These are phyloP conservation scores for Metarhizium brunneum DNA, from an alignment of 2,329 filamentous ascomycete genomes.

Conservation along the genomic window DNA sequence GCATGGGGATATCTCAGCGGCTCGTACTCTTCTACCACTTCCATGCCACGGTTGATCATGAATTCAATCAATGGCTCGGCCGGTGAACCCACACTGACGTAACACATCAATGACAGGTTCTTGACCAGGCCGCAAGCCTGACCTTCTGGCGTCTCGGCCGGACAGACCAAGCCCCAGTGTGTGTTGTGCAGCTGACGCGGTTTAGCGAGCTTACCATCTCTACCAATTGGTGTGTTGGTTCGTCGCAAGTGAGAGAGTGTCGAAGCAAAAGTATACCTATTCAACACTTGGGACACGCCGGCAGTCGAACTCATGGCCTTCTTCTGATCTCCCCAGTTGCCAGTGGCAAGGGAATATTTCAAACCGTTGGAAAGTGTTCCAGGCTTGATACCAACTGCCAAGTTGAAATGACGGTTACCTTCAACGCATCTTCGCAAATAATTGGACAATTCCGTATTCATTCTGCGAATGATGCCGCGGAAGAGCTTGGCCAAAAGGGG, in stretches of 20 bases:
- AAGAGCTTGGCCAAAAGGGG: slow-evolving; percentile 94
- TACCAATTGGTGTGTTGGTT: slow-evolving; percentile 94
- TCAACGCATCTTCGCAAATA: slow-evolving; percentile 92
- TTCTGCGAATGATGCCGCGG: slow-evolving; percentile 79
- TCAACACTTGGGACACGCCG: slow-evolving; percentile 95
- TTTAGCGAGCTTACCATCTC: slow-evolving; percentile 97
- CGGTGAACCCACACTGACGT: slow-evolving; percentile 89
- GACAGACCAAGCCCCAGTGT: slow-evolving; percentile 96
- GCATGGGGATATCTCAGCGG: slow-evolving; percentile 77
- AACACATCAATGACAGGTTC: slow-evolving; percentile 96
- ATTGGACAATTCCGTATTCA: slow-evolving; percentile 83
- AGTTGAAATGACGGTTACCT: slow-evolving; percentile 77
- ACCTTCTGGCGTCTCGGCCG: slow-evolving; percentile 94
- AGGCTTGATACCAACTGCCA: slow-evolving; percentile 84
- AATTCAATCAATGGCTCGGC: slow-evolving; percentile 87
- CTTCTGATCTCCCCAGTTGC: slow-evolving; percentile 99
- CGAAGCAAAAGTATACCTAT: slow-evolving; percentile 94
- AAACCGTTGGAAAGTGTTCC: slow-evolving; percentile 86
- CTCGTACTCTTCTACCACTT: slow-evolving; percentile 91
- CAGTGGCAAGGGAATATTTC: slow-evolving; percentile 93
- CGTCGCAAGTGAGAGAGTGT: slow-evolving; percentile 93
- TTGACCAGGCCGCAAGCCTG: slow-evolving; percentile 98
- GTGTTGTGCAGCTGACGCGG: slow-evolving; percentile 97
- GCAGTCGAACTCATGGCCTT: slow-evolving; percentile 92
- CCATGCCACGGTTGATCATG: slow-evolving; percentile 94